Base-by-base conservation (phyloP, 2,329 filamentous ascomycete genomes). In the Eutypa lata region DNA sequence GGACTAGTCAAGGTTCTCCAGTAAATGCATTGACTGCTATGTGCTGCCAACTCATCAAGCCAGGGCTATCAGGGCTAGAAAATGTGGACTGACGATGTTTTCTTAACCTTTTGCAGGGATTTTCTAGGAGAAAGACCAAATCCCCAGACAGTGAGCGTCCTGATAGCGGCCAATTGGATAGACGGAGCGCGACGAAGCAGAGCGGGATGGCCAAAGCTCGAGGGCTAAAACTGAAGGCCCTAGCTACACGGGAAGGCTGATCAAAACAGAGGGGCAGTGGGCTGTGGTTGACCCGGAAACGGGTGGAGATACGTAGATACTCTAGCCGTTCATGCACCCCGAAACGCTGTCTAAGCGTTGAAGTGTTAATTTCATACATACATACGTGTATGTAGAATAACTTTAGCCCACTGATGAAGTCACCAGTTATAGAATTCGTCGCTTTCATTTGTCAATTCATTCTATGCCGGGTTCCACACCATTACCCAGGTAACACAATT, bases 231-330 rank as follows among this genome's bases (percentile, higher is more conserved):
- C 13, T 14, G 7, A 21, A 45, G 42, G 42, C 10, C n/a, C n/a
- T n/a, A n/a, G n/a, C n/a, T n/a, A n/a, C n/a, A n/a, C 10, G 21
- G 42, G 42, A 45, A 18, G 42, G 21, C 42, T 45, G 22, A 45
- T 24, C 42, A 45, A 45, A 45, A 45, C 42, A 45, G 42, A 45
- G 42, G 42, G 42, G 42, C 42, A 24, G 42, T 24, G 21, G 42
- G 22, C 14, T 26, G 21, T 24, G 42, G 42, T 45, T 45, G 42
- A 45, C 42, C 42, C 22, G n/a, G 42, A 45, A 45, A 45, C 42
- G 22, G 16, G 13, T 42, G 19, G n/a, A 42, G 10, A 24, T 11
- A 16, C 1, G 11, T 16, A n/a, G 14, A 19, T 28, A 45, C 42
- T 38, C n/a, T 14, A 16, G 35, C 35, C 35, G 35, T 31, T 10